Base-by-base conservation (phyloP, 2,329 filamentous ascomycete species). In the Exophiala bonariae region DNA sequence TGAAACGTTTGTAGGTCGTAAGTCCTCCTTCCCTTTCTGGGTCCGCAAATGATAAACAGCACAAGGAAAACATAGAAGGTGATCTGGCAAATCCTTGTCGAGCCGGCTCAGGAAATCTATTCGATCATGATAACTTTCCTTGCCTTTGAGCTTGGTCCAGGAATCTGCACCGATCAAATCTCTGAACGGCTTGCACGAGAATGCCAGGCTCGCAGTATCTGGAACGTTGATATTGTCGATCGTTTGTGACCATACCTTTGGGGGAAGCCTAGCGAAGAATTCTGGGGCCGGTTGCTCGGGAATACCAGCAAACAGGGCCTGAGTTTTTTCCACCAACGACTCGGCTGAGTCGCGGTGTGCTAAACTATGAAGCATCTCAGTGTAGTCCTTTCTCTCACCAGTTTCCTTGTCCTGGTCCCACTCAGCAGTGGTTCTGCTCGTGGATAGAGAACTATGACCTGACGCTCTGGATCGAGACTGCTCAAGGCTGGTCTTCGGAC, bases 51-150 rank as follows among this genome's bases (percentile, higher is more conserved):
- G 81, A 61, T 77, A 83, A 45, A 64, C 67, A 11, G 65, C 72
- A 59, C 81, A 84, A 4, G 74, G 72, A 58, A 81, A 79, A 62
- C 81, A 84, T 44, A 83, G 71, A 5, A 84, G 69, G 56, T 83
- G 78, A 28, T 72, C 66, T 2, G 80, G 80, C 14, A 80, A 65
- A 13, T 69, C 61, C 10, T 64, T 60, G 50, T 83, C 79, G 58
- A 82, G 68, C 2, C 64, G 61, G 10, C 70, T 59, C 4, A 84
- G 68, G 58, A 83, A 81, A 3, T 73, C 63, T 36, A 74, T 65
- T 41, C 73, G 75, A 48, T 76, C 61, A 4, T 68, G 54, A 35
- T 63, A 63, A 54, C 81, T 76, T 5, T 70, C 61, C 3, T 74
- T 70, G 7, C 60, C 44, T 3, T 56, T 62, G 7, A 55, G 37